Evolutionary conservation across 768 basidiomycete species (phyloP).

Genomic region (Boletus eberwhitei): DNA sequence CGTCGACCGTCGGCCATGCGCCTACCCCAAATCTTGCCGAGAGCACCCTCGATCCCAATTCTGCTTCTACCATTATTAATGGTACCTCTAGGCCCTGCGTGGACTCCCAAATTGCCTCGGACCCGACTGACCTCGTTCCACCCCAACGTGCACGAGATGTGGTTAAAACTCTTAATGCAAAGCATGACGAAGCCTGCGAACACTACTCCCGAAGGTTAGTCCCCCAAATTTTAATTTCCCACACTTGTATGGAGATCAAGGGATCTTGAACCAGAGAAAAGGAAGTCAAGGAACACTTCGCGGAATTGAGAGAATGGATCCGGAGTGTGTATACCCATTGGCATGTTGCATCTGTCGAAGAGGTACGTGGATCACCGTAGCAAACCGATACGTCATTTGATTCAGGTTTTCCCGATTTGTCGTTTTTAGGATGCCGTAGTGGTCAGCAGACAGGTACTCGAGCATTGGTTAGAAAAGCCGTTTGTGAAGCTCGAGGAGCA

Average conservation of each 20-base stretch:
- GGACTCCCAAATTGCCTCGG: conserved; percentile 7
- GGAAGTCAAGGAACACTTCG: conserved; percentile 42
- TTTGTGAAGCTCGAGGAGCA: conserved; percentile 21
- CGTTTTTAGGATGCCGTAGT: conserved; percentile 50
- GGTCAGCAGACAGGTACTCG: conserved; percentile 57
- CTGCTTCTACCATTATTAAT: conserved; percentile 18
- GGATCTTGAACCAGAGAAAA: conserved; percentile 38
- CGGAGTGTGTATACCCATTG: conserved; percentile 61
- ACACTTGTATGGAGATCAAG: conserved; percentile 16
- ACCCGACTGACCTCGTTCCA: conserved; percentile 37
- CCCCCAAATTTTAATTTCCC: conserved; percentile 14
- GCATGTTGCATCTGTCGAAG: conserved; percentile 45
- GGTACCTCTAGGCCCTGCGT: conserved; percentile 15
- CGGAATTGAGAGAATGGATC: conserved; percentile 49
- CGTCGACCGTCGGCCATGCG: conserved; percentile 12
- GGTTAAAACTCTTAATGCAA: conserved; percentile 52
- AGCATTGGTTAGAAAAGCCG: conserved; percentile 53
- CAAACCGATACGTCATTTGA: conserved; percentile 8
- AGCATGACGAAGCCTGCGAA: conserved; percentile 53
- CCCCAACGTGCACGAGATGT: conserved; percentile 54
- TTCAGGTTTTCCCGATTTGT: conserved; percentile 15
- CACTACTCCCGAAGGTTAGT: conserved; percentile 46
- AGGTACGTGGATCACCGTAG: conserved; percentile 38
- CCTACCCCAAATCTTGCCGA: conserved; percentile 15
- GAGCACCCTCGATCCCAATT: conserved; percentile 14